Conservation (phyloP, 1,284 basidiomycete species). For the Papiliotrema laurentii region DNA sequence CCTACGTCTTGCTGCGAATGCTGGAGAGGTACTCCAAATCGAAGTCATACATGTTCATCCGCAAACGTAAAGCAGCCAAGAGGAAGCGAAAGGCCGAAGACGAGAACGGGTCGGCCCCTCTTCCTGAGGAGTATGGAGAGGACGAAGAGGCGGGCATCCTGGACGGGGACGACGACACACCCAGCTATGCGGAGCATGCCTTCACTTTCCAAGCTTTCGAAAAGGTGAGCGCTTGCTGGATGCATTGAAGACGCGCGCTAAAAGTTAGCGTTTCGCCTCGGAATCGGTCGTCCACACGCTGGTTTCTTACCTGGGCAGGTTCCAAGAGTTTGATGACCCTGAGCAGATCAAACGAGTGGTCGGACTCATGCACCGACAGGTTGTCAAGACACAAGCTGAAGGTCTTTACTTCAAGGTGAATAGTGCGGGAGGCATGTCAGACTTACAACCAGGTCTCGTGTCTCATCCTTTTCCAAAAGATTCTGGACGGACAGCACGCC, state of each 20-base stretch:
- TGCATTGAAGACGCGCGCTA: neutral
- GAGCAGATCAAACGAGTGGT: constrained; percentile 84
- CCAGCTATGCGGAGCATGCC: constrained; percentile 70
- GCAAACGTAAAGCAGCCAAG: constrained; percentile 60
- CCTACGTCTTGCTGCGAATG: constrained; percentile 76
- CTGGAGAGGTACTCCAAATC: constrained; percentile 78
- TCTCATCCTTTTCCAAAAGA: constrained; percentile 72
- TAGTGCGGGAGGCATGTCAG: constrained; percentile 4
- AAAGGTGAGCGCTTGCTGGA: constrained; percentile 55
- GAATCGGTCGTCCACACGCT: constrained; percentile 77
- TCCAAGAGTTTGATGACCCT: constrained; percentile 69
- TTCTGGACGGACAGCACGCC: constrained; percentile 69
- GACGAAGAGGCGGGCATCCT: constrained; percentile 52
- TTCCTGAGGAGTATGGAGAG: constrained; percentile 38
- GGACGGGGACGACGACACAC: constrained; percentile 58
- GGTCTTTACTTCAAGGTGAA: constrained; percentile 85
- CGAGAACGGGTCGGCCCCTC: constrained; percentile 8
- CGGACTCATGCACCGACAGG: constrained; percentile 79
- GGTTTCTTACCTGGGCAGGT: constrained; percentile 71
- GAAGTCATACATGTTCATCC: constrained; percentile 67
- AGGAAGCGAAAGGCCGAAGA: constrained; percentile 54
- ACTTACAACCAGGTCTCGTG: constrained; percentile 64
- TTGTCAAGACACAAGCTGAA: constrained; percentile 80
- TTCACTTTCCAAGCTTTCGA: constrained; percentile 88
- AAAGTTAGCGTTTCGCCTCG: constrained; percentile 69